A percentile compares a stretch with the other conserved stretches of the same genome.
Evolutionary conservation across 2,329 filamentous ascomycete genomes (phyloP).

Genomic region (Arachnopeziza araneosa): DNA sequence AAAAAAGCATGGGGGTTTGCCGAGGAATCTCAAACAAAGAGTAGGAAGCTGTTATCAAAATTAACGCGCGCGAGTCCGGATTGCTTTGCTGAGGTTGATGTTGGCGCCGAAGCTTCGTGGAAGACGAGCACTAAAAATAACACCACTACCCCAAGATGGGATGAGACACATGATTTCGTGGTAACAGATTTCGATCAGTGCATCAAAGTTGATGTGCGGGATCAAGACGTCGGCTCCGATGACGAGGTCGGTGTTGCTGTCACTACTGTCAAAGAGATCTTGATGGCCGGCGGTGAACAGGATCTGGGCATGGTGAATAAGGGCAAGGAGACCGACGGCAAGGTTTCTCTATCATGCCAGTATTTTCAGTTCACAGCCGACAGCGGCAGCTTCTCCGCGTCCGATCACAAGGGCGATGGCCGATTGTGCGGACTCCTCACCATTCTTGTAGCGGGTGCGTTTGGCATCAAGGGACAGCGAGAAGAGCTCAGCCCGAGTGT

Average conservation of each 20-base stretch:
- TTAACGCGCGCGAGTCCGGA: constrained; percentile 7
- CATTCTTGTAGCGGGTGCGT: constrained; percentile 6
- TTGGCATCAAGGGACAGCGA: constrained; percentile 3
- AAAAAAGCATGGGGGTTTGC: constrained; percentile 9
- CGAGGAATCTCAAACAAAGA: constrained; percentile 2
- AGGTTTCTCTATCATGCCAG: constrained; percentile 6
- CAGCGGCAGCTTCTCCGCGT: constrained; percentile 4
- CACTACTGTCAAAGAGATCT: constrained; percentile 11
- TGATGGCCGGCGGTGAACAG: constrained; percentile 5
- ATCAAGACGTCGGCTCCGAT: constrained; percentile 9
- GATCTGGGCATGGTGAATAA: constrained; percentile 9
- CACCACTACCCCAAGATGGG: constrained; percentile 7
- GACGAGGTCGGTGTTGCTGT: constrained; percentile 10
- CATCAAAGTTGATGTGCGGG: constrained; percentile 8
- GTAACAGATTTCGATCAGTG: constrained; percentile 11
- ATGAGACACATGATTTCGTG: constrained; percentile 11
- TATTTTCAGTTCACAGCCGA: constrained; percentile 8
- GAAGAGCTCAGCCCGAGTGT: constrained; percentile 12
- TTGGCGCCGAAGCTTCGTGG: constrained; percentile 10
- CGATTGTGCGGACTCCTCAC: constrained; percentile 4
- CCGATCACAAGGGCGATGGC: constrained; percentile 6
- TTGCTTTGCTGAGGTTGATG: constrained; percentile 5
- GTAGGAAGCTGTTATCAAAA: constrained; percentile 10
- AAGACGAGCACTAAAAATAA: constrained; percentile 8
- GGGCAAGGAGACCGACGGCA: constrained; percentile 4